phyloP scores from a whole-genome alignment of 352 stramenopile genomes.

The Phytophthora capsici region DNA sequence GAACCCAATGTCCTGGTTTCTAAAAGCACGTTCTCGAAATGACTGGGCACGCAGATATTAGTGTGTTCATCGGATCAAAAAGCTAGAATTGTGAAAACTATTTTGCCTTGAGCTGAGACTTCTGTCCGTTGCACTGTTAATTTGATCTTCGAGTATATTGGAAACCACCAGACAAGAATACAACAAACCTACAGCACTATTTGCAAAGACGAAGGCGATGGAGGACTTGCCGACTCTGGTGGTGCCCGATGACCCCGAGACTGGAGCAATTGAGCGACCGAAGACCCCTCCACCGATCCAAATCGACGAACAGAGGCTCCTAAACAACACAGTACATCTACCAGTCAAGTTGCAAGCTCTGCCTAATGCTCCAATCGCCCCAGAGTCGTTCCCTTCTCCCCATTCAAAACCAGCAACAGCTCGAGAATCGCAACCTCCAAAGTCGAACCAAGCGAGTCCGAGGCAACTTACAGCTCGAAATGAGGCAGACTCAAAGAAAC shows the following conservation, averaged over 20 bases:
- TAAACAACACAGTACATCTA: conserved; percentile 25
- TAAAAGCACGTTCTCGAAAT: no score
- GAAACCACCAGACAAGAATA: conserved; percentile 21
- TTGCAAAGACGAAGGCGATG: conserved; percentile 9
- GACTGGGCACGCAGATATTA: no score
- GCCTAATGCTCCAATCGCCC: conserved; percentile 22
- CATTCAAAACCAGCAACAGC: conserved; percentile 17
- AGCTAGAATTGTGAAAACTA: no score
- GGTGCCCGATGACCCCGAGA: conserved; percentile 72
- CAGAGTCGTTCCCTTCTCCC: conserved; percentile 18
- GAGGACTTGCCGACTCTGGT: conserved; percentile 64
- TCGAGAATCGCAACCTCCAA: conserved; percentile 19
- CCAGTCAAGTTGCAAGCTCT: conserved; percentile 27
- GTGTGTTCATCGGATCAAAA: no score
- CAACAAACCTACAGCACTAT: conserved; percentile 13
- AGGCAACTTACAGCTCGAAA: conserved; percentile 13
- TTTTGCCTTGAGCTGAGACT: no score
- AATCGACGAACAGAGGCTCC: conserved; percentile 37
- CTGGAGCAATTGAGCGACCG: conserved; percentile 68
- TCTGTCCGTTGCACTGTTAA: no score
- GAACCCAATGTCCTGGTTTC: no score
- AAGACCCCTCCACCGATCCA: conserved; percentile 56
- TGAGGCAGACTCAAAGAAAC: conserved; percentile 19
- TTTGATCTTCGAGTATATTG: no score
- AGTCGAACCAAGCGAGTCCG: conserved; percentile 24